These are phyloP conservation scores for Hypomyces rosellus DNA, from an alignment of 2,329 filamentous ascomycete genomes.

Conservation along the genomic window DNA sequence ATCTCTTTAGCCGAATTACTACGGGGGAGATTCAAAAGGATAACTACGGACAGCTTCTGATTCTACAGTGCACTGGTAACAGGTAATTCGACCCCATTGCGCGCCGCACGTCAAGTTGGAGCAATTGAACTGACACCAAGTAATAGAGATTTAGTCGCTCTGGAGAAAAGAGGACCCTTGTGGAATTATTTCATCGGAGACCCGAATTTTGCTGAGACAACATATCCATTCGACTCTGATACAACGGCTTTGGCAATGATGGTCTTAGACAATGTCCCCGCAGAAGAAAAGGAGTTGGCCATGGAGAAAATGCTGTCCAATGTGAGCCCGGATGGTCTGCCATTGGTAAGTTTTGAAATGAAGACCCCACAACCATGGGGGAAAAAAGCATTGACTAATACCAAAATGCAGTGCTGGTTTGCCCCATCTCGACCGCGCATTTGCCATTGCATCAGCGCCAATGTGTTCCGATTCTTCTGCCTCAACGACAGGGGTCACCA, in stretches of 20 bases:
- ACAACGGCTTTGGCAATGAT: slow-evolving; percentile 7
- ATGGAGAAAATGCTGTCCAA: slow-evolving; percentile 3
- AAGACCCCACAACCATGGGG: not conserved
- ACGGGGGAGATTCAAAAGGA: slow-evolving; percentile 1
- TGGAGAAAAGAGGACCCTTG: not conserved
- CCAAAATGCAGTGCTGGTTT: not conserved
- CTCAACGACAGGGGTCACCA: slow-evolving; percentile 1
- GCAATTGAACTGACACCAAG: not conserved
- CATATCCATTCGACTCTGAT: slow-evolving; percentile 5
- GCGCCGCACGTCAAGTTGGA: not conserved
- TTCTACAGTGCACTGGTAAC: slow-evolving; percentile 1
- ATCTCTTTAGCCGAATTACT: not conserved
- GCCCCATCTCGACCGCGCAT: not conserved
- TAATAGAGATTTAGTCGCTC: slow-evolving; percentile 2
- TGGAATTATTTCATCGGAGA: slow-evolving; percentile 8
- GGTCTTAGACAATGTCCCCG: not conserved
- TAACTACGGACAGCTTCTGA: slow-evolving; percentile 4
- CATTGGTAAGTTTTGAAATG: slow-evolving; percentile 2
- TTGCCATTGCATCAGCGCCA: slow-evolving; percentile 5
- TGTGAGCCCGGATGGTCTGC: slow-evolving; percentile 3
- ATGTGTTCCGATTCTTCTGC: slow-evolving; percentile 7
- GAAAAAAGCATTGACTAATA: not conserved
- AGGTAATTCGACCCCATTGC: not conserved
- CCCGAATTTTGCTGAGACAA: not conserved
- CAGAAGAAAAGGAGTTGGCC: slow-evolving; percentile 1